These are phyloP conservation scores for Pholiota molesta DNA, from an alignment of 768 basidiomycete genomes.

Conservation along the genomic window DNA sequence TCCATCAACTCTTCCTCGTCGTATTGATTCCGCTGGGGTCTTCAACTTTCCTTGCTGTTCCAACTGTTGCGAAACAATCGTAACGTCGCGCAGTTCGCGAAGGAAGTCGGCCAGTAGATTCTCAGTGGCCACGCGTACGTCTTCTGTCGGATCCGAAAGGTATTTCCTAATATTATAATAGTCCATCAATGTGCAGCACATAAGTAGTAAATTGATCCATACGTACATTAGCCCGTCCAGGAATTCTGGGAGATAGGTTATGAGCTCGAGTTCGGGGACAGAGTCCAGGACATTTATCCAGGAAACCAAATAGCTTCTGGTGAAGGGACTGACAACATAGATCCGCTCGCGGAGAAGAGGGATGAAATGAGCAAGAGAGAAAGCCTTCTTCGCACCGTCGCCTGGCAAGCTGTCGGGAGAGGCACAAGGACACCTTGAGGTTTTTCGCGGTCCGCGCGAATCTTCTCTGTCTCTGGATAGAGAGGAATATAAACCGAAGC, in stretches of 20 bases:
- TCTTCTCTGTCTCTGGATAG: constrained; percentile 77
- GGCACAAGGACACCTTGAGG: constrained; percentile 65
- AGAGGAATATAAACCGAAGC: constrained; percentile 94
- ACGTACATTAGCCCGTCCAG: constrained; percentile 90
- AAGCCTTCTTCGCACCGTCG: constrained; percentile 69
- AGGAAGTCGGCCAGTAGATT: constrained; percentile 88
- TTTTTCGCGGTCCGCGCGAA: constrained; percentile 60
- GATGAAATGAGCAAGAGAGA: constrained; percentile 93
- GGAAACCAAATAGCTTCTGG: constrained; percentile 92
- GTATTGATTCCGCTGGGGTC: constrained; percentile 44
- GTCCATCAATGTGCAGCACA: constrained; percentile 1
- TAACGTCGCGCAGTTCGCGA: constrained; percentile 87
- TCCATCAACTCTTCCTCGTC: constrained; percentile 42
- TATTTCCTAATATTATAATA: constrained; percentile 66
- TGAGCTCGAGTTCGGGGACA: constrained; percentile 93
- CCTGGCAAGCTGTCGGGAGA: constrained; percentile 55
- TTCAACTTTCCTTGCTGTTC: constrained; percentile 55
- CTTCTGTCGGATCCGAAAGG: constrained; percentile 91
- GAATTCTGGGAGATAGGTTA: constrained; percentile 94
- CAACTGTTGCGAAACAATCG: constrained; percentile 66
- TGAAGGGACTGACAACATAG: constrained; percentile 94
- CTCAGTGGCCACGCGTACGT: constrained; percentile 91
- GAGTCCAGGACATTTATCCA: constrained; percentile 97
- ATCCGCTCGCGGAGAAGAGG: constrained; percentile 92
- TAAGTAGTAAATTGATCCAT: constrained; percentile 5